Evolutionary conservation across 2,329 filamentous ascomycete genomes (phyloP), one percentile per base, ranked within the genome.

Genomic region (Rhytidhysteron rufulum): DNA sequence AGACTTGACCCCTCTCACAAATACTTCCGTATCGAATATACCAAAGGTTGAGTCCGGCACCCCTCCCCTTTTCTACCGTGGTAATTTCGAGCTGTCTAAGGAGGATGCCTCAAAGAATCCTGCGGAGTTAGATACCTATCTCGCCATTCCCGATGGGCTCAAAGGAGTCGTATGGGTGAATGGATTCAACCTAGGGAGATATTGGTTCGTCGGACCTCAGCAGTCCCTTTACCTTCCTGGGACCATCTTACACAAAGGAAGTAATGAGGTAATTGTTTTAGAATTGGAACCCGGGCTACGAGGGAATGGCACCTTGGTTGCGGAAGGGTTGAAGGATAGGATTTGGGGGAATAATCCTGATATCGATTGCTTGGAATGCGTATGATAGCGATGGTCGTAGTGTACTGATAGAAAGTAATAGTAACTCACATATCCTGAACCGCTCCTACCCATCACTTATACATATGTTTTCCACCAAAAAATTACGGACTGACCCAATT

Each of bases 151-250:
- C 2, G 53, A 53, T 8, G 68, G 69, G 18, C 55, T 67, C 19
- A 75, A 73, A 49, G 72, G 72, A 0, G 59, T 63, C 15, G 65
- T 73, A 0, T 75, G 68, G 66, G 63, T 74, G 1, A 74, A 74
- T 39, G 68, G 65, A 10, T 56, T 68, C 22, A 69, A 73, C 34
- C 51, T 74, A 2, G 71, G 72, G 7, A 48, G 70, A 17, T 74
- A 72, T 46, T 75, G 71, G 72, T 52, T 57, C 11, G 54, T 74
- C 24, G 72, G 71, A 0, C 71, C 71, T 2, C 72, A 74, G 52
- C 71, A 74, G 51, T 65, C 61, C n/a, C 48, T 74, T 4, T 75
- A 72, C 42, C 42, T 74, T 2, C 72, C 71, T 0, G 70, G 70
- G 2, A 63, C 60, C 13, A 45, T 67, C 9, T 34, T 72, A 22